These are phyloP conservation scores for Clavispora santaluciae DNA, from an alignment of 805 yeast species.

Conservation along the genomic window DNA sequence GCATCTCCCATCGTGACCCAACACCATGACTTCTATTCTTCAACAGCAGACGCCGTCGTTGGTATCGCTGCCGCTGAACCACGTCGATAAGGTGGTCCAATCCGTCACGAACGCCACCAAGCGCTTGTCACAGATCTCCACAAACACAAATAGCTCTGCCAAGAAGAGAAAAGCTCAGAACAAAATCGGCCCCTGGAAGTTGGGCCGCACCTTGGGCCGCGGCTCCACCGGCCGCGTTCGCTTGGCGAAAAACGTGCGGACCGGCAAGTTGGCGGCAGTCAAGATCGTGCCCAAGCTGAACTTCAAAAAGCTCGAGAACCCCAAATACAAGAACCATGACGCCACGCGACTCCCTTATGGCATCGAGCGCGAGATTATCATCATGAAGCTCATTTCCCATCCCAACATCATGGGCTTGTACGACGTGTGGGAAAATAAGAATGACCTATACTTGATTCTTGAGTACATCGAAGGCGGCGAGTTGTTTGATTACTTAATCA, in stretches of 20 bases:
- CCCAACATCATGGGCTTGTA: constrained; percentile 73
- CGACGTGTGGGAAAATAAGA: constrained; percentile 85
- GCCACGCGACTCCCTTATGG: constrained; percentile 67
- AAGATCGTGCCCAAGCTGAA: constrained; percentile 89
- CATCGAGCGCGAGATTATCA: constrained; percentile 80
- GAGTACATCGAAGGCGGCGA: constrained; percentile 99
- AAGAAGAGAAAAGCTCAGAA: constrained; percentile 45
- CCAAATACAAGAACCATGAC: constrained; percentile 40
- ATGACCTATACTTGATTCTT: constrained; percentile 76
- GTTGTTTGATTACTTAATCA: constrained; percentile 84
- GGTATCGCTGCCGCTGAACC: constrained; percentile 16
- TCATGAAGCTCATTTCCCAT: constrained; percentile 76
- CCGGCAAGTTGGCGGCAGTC: constrained; percentile 92
- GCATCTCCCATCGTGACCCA: not conserved
- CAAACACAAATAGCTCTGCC: constrained; percentile 37
- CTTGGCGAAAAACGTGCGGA: constrained; percentile 77
- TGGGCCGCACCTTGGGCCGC: constrained; percentile 89
- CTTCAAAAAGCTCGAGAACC: constrained; percentile 46
- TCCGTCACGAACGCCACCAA: constrained; percentile 44
- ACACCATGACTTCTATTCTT: constrained; percentile 13
- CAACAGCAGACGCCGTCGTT: constrained; percentile 8
- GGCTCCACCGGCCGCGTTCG: constrained; percentile 97
- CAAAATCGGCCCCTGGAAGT: constrained; percentile 92
- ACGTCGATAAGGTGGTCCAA: constrained; percentile 40
- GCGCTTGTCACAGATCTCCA: constrained; percentile 46